phyloP scores from a whole-genome alignment of 1,284 basidiomycete genomes.

The Cutaneotrichosporon cavernicola region DNA sequence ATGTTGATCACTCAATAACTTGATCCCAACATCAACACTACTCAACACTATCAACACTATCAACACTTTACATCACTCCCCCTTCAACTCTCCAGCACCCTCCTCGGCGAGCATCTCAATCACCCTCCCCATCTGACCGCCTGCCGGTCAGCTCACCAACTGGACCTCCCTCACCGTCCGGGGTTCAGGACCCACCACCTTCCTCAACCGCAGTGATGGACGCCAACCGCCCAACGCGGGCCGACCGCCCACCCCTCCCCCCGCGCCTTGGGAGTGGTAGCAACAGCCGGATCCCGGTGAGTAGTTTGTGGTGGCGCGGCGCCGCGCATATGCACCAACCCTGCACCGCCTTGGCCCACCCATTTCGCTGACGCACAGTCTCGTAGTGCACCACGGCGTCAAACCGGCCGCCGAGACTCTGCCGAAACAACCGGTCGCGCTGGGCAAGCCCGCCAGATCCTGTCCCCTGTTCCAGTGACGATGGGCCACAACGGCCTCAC shows the following conservation, averaged over 20 bases:
- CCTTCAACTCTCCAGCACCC: background rate
- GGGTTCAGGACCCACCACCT: background rate
- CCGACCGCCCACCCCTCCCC: conserved; percentile 7
- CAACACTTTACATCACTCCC: background rate
- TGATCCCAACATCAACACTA: background rate
- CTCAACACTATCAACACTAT: background rate
- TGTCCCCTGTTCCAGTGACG: background rate
- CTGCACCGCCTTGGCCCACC: background rate
- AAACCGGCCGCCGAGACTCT: conserved; percentile 1
- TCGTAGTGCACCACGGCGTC: background rate
- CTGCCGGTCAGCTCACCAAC: background rate
- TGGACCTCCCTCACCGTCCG: background rate
- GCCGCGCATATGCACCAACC: background rate
- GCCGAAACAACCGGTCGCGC: background rate
- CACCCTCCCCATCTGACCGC: background rate
- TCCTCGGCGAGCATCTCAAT: background rate
- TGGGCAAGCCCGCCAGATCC: conserved; percentile 3
- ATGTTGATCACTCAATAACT: conserved; percentile 6
- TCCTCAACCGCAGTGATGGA: background rate
- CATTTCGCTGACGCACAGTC: background rate
- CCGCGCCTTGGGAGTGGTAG: conserved; percentile 2
- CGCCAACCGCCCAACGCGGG: background rate
- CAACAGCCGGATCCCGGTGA: background rate
- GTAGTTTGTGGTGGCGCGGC: background rate
- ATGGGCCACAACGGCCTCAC: conserved; percentile 8